Evolutionary conservation across 2,329 filamentous ascomycete species (phyloP).

Genomic region (Phyllosticta paracitricarpa): DNA sequence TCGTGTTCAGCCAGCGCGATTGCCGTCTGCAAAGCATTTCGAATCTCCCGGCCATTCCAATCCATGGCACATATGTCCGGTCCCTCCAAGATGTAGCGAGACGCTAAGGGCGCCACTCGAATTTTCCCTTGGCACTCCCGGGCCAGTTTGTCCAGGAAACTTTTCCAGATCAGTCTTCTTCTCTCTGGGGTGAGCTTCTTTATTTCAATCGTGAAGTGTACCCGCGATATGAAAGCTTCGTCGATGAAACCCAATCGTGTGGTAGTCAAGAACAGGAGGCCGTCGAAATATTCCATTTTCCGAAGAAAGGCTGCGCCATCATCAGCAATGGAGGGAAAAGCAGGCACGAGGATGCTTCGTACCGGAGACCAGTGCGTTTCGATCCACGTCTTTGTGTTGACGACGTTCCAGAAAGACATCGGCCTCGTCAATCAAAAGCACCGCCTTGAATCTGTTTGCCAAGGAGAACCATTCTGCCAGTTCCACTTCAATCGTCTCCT

Average conservation of each 20-base stretch:
- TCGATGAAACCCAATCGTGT: conserved; percentile 24
- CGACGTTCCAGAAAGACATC: conserved; percentile 41
- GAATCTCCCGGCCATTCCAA: conserved; percentile 16
- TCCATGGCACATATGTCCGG: not conserved
- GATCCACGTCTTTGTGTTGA: conserved; percentile 35
- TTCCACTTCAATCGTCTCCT: conserved; percentile 11
- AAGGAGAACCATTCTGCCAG: conserved; percentile 12
- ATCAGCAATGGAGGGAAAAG: not conserved
- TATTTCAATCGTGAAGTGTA: conserved; percentile 9
- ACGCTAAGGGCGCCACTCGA: not conserved
- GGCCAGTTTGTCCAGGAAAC: conserved; percentile 4
- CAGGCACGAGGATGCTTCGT: not conserved
- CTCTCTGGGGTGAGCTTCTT: conserved; percentile 12
- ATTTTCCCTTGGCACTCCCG: not conserved
- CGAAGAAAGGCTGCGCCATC: conserved; percentile 9
- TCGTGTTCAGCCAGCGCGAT: conserved; percentile 15
- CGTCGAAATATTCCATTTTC: conserved; percentile 12
- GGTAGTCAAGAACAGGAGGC: conserved; percentile 26
- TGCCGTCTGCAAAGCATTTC: conserved; percentile 17
- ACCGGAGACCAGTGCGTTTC: conserved; percentile 35
- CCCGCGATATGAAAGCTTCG: conserved; percentile 11
- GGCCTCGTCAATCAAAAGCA: conserved; percentile 11
- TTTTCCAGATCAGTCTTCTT: not conserved
- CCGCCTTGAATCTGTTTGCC: conserved; percentile 8
- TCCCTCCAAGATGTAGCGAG: not conserved